Evolutionary conservation across 352 stramenopile species (phyloP).

Genomic region (Phytophthora nicotianae): DNA sequence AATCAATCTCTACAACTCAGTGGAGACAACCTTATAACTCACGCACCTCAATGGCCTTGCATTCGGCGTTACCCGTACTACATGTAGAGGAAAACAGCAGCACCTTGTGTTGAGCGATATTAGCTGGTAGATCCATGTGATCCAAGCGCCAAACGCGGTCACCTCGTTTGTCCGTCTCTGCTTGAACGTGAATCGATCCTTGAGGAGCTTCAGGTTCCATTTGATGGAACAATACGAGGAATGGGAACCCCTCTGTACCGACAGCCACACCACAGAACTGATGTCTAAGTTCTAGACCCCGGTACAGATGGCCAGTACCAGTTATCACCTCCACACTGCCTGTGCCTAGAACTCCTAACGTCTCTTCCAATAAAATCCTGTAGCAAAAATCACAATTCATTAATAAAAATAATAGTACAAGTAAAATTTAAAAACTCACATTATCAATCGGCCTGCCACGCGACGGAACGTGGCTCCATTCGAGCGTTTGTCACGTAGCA

Average conservation of each 20-base stretch:
- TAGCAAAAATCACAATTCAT: neutral
- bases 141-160: constrained; percentile 28
- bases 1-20: neutral
- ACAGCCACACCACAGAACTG: constrained; percentile 49
- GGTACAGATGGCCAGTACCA: constrained; percentile 36
- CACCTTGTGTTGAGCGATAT: constrained; percentile 39
- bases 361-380: constrained; percentile 67
- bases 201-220: constrained; percentile 47
- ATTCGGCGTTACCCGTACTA: constrained; percentile 30
- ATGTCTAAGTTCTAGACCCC: constrained; percentile 28
- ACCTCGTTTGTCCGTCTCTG: constrained; percentile 12
- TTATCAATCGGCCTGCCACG: constrained; percentile 51
- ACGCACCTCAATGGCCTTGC: constrained; percentile 45
- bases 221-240: constrained; percentile 56
- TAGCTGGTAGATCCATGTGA: constrained; percentile 40
- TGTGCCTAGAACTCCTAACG: constrained; percentile 38
- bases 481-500: constrained; percentile 44
- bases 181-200: constrained; percentile 41
- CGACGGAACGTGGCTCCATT: constrained; percentile 39
- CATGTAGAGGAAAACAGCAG: constrained; percentile 46
- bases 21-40: neutral
- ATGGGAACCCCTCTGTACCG: constrained; percentile 43
- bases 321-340: constrained; percentile 42
- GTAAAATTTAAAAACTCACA: constrained; percentile 21
- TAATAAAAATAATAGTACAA: neutral